Conservation (phyloP, 441 rosid genomes). For the Pelargonium fulgidum region DNA sequence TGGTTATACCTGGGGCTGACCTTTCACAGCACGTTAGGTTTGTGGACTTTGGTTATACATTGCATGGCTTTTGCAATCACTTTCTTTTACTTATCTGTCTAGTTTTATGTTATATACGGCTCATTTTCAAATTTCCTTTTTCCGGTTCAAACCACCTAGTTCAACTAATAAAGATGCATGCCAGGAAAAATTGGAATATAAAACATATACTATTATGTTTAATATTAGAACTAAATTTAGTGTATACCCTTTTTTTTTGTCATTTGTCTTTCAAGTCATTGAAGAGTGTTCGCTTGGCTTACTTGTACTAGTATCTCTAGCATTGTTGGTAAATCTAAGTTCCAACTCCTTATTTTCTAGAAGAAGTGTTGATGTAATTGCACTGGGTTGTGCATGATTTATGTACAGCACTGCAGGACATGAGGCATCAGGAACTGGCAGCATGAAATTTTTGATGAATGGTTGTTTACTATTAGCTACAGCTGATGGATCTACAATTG, state of each 20-base stretch:
- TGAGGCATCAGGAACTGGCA: conserved; percentile 57
- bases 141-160: neutral
- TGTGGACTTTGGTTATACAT: conserved; percentile 1
- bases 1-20: conserved; percentile 21
- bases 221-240: neutral
- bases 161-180: no score
- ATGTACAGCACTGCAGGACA: conserved; percentile 46
- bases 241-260: neutral
- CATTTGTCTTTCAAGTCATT: neutral
- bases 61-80: neutral
- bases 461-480: conserved; percentile 52
- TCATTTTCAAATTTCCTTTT: neutral
- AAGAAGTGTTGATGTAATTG: neutral
- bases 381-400: neutral
- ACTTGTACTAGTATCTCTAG: neutral
- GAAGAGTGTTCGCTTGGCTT: neutral
- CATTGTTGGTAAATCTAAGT: neutral
- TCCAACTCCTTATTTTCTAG: neutral
- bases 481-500: conserved; percentile 46
- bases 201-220: no score
- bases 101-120: neutral
- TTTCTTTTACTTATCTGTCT: conserved; percentile 6
- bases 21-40: conserved; percentile 21
- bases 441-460: conserved; percentile 53
- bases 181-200: no score